Base-by-base conservation (phyloP, 2,329 filamentous ascomycete species). In the Lecanicillium sp. region DNA sequence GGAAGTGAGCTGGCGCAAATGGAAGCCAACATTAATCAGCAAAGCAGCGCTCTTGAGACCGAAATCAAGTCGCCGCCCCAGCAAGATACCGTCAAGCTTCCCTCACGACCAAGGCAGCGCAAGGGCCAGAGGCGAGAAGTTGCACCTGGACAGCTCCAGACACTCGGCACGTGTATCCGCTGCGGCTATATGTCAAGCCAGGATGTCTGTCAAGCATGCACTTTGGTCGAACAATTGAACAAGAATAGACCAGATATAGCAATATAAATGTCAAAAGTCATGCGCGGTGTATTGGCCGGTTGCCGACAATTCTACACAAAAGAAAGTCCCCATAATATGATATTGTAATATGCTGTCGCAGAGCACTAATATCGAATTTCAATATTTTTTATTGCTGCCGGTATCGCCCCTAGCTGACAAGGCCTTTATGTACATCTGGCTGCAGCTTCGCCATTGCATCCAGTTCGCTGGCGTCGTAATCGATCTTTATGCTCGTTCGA, bases 161-260 rank as follows among this genome's bases (percentile, higher is more conserved):
- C 83, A 12, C 77, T 96, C 56, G 88, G 91, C 2, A 84, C 83
- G 54, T 98, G 93, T 61, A 80, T 84, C 60, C 84, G 81, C 44
- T 98, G 93, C 58, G 93, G 93, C 12, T 98, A 97, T 63, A 86
- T 98, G 66, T 95, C 93, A 2, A 96, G 90, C 58, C 93, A 98
- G 66, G 79, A 81, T 24, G 80, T 96, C 32, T 98, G 93, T 68
- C 95, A 98, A 67, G 93, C 93, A 1, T 98, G 93, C 63, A 85
- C 83, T 52, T 71, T 98, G 37, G 77, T 98, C 3, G 90, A 97
- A 58, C 88, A 86, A 0, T 66, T 98, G 40, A 98, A 98, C 63
- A 96, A 93, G 67, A 84, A 83, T 55, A 70, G 79, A 51, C 69
- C 78, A 50, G 72, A 79, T 56, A 78, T 83, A 52, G 63, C 69